These are phyloP conservation scores for Diospyros kaki DNA, from an alignment of 148 eudicot species.

Conservation along the genomic window DNA sequence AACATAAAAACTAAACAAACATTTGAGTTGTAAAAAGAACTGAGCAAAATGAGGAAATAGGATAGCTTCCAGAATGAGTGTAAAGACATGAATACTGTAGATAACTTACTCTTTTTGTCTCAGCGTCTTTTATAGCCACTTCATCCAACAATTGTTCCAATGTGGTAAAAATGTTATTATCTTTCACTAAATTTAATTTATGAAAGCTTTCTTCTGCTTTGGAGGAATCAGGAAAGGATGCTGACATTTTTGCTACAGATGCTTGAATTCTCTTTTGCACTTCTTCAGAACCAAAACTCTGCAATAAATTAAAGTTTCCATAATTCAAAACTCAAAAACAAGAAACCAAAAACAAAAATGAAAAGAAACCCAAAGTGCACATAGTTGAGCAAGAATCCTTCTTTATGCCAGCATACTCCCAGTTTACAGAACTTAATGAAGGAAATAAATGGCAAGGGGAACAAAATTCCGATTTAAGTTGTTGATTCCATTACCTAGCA, in stretches of 20 bases:
- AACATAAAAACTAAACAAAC: not conserved
- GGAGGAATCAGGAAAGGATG: slow-evolving; percentile 54
- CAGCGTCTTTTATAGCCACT: slow-evolving; percentile 34
- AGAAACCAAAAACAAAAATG: not conserved
- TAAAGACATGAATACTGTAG: not conserved
- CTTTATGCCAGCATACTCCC: not conserved
- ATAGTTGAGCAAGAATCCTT: no score
- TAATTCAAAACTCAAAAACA: slow-evolving; percentile 1
- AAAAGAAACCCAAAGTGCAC: not conserved
- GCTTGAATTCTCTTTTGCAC: slow-evolving; percentile 36
- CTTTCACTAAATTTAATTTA: slow-evolving; percentile 46
- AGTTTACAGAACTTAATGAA: not conserved
- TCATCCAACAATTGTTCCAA: slow-evolving; percentile 54
- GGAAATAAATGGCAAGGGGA: not conserved
- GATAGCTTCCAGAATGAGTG: not conserved
- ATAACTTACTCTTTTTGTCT: slow-evolving; percentile 44
- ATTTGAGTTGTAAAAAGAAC: not conserved
- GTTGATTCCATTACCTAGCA: not conserved
- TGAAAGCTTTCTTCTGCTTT: slow-evolving; percentile 64
- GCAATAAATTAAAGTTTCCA: slow-evolving; percentile 17
- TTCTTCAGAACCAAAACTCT: slow-evolving; percentile 51
- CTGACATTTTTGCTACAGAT: slow-evolving; percentile 50
- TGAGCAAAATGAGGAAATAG: not conserved
- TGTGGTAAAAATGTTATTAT: slow-evolving; percentile 29
- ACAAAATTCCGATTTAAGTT: not conserved